Evolutionary conservation across 306 rosid genomes (phyloP).

Genomic region (Cicer judaicum): DNA sequence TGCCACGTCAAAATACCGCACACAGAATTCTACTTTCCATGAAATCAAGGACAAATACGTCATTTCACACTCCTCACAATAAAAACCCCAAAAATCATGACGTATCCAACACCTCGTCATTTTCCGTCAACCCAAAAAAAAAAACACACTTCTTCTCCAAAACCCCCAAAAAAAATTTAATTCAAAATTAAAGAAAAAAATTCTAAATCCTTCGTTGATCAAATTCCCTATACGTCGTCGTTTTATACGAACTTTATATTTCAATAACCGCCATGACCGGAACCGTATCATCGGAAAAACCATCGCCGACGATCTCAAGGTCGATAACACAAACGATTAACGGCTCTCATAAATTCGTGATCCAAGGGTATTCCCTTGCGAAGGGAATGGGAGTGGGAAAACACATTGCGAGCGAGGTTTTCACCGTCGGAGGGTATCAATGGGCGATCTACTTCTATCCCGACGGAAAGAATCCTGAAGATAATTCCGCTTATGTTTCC

Average conservation of each 20-base stretch:
- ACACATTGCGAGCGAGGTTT: slow-evolving; percentile 81
- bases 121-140: slow-evolving; percentile 13
- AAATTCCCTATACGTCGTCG: slow-evolving; percentile 20
- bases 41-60: not conserved
- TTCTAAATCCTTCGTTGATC: slow-evolving; percentile 1
- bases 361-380: slow-evolving; percentile 79
- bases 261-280: slow-evolving; percentile 44
- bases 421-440: slow-evolving; percentile 75
- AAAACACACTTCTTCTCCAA: not conserved
- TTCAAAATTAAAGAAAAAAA: not conserved
- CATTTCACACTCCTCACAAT: not conserved
- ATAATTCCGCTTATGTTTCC: slow-evolving; percentile 78
- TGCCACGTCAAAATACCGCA: slow-evolving; percentile 26
- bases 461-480: slow-evolving; percentile 86
- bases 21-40: not conserved
- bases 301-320: slow-evolving; percentile 56
- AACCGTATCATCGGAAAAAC: not conserved
- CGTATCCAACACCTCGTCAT: slow-evolving; percentile 15
- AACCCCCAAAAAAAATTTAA: not conserved
- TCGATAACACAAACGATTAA: slow-evolving; percentile 82
- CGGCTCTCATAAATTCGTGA: slow-evolving; percentile 84
- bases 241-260: slow-evolving; percentile 15
- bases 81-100: slow-evolving; percentile 2
- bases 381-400: slow-evolving; percentile 90
- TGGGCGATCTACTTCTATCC: slow-evolving; percentile 96